Base-by-base conservation (phyloP, 1,284 basidiomycete genomes). In the Cutaneotrichosporon spelunceum region DNA sequence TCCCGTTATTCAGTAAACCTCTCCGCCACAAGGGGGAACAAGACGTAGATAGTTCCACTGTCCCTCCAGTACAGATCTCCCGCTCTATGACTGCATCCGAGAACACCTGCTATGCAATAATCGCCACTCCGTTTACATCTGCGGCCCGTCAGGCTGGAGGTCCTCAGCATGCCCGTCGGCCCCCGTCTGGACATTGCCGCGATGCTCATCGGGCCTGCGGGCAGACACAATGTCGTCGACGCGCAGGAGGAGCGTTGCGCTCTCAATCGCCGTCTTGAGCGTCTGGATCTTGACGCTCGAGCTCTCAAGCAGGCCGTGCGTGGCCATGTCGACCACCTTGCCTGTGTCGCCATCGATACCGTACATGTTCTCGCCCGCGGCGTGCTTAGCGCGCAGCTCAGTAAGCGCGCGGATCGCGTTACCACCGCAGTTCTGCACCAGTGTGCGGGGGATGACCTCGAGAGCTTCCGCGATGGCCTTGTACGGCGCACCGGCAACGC, bases 241-340 rank as follows among this genome's bases (percentile, higher is more conserved):
- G 39, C 94, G 87, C 16, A 98, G 84, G 13, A 97, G 82, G 80
- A 98, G 87, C 16, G 92, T 90, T 0, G 95, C 90, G 45, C 89
- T 90, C 87, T 98, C 93, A 69, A 98, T 89, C 19, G 95, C 94
- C 11, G 95, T 99, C 85, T 99, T 98, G 74, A 97, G 82, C 21
- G 89, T 98, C 83, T 98, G 95, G 56, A 96, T 89, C 88, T 98
- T 98, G 72, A 99, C 94, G 65, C 91, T 93, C 2, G 94, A 93
- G 44, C 88, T 91, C 81, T 99, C 96, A 69, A 93, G 92, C 61
- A 99, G 81, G 0, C 93, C 93, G 76, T 97, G 96, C 57, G 83
- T 81, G 76, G 92, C 93, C 95, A 98, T 98, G 76, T 98, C 91
- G 42, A 90, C 89, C 47, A 96, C 88, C 79, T 94, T 95, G 48